Conservation (phyloP, 2,329 filamentous ascomycete species). For the Verruconis gallopava region DNA sequence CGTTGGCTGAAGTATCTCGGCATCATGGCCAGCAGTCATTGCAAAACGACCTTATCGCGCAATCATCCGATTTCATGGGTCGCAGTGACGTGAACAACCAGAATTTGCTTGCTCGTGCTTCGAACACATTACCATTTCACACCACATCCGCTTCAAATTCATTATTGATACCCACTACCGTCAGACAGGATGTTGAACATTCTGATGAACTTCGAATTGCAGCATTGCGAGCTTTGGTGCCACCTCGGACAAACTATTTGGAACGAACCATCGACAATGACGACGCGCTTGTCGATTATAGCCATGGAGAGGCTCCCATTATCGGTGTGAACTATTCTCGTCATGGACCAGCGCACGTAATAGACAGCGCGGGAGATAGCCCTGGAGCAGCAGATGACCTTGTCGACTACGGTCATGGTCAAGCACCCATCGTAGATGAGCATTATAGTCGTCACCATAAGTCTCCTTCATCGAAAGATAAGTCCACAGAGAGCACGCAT, state of each 20-base stretch:
- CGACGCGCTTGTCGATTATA: constrained; percentile 4
- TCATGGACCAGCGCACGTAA: constrained; percentile 12
- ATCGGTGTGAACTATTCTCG: constrained; percentile 4
- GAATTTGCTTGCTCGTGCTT: too few relatives aligned
- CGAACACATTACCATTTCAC: neutral
- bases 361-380: neutral
- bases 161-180: too few relatives aligned
- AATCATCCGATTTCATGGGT: neutral
- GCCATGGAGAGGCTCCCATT: constrained; percentile 3
- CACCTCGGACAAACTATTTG: too few relatives aligned
- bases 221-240: too few relatives aligned
- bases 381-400: neutral
- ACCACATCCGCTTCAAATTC: neutral
- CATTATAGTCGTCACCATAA: constrained; percentile 2
- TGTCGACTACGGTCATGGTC: constrained; percentile 7
- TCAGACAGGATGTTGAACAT: too few relatives aligned
- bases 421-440: constrained; percentile 1
- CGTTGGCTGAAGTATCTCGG: constrained; percentile 75
- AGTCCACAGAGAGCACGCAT: too few relatives aligned
- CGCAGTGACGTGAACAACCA: neutral
- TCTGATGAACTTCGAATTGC: too few relatives aligned
- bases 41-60: neutral
- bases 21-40: constrained; percentile 45
- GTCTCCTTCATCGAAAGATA: neutral
- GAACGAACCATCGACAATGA: too few relatives aligned